Evolutionary conservation across 345 rosid species (phyloP).

Genomic region (Moringa oleifera): DNA sequence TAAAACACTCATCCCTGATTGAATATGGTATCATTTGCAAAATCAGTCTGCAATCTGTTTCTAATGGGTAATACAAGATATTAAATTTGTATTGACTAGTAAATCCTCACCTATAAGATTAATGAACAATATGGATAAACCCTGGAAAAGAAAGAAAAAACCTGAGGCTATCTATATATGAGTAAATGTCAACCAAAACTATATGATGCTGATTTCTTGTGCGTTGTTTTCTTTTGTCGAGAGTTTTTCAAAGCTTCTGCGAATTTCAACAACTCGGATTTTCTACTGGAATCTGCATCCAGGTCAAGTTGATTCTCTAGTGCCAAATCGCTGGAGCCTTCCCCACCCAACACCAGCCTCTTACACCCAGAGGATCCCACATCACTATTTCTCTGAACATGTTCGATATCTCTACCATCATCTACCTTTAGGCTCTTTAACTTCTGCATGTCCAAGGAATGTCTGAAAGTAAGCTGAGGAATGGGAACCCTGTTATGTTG

Average conservation of each 20-base stretch:
- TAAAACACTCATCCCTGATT: no score
- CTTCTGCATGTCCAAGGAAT: constrained; percentile 50
- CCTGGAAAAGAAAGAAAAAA: no score
- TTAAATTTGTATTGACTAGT: no score
- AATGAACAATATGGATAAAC: no score
- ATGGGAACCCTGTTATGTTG: constrained; percentile 21
- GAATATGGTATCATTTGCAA: no score
- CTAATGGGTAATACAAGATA: no score
- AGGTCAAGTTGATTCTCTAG: constrained; percentile 11
- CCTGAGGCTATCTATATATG: neutral
- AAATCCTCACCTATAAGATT: no score
- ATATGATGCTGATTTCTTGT: constrained; percentile 44
- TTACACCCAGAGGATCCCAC: constrained; percentile 19
- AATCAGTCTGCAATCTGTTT: no score
- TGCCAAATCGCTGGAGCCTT: constrained; percentile 9
- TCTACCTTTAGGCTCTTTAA: constrained; percentile 28
- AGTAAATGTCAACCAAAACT: constrained; percentile 7
- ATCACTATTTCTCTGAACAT: constrained; percentile 22
- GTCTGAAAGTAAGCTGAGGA: constrained; percentile 31
- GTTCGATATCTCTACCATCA: constrained; percentile 27
- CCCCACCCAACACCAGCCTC: constrained; percentile 17
- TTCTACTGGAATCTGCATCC: constrained; percentile 10
- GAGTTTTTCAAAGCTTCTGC: constrained; percentile 55
- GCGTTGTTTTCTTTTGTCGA: constrained; percentile 18
- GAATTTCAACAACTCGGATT: constrained; percentile 50